Conservation (phyloP, 495 filamentous ascomycete genomes). For the Daldinia concentrica region DNA sequence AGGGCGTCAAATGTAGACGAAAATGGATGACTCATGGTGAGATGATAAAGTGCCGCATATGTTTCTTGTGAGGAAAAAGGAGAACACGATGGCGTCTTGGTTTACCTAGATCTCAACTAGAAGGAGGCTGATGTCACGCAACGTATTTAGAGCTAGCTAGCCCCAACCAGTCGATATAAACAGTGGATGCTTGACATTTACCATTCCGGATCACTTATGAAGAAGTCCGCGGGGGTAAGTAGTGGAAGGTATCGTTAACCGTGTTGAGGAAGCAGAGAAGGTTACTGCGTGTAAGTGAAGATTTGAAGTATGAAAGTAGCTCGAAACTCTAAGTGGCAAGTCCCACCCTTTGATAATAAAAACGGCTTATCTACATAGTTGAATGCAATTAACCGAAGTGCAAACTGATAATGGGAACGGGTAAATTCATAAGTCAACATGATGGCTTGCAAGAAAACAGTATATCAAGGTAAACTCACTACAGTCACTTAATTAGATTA, state of each 20-base stretch:
- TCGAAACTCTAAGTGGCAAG: conserved; percentile 12
- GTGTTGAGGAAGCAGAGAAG: background rate
- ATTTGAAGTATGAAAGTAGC: background rate
- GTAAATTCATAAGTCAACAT: background rate
- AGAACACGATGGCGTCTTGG: background rate
- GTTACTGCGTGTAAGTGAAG: conserved; percentile 3
- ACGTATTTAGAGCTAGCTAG: conserved; percentile 19
- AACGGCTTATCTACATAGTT: background rate
- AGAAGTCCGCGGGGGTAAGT: background rate
- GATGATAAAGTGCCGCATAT: background rate
- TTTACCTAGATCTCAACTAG: background rate
- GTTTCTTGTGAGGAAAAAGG: background rate
- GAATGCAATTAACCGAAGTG: conserved; percentile 5
- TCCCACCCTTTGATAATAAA: conserved; percentile 1
- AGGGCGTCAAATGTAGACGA: conserved; percentile 41
- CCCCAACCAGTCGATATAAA: conserved; percentile 28
- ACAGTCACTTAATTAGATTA: background rate
- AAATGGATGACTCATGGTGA: conserved; percentile 40
- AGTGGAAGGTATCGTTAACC: background rate
- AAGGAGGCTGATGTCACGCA: background rate
- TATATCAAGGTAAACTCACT: background rate
- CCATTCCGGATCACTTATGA: conserved; percentile 18
- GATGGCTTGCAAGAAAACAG: background rate
- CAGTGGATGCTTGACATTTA: background rate
- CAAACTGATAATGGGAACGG: background rate